A percentile compares a stretch with the other conserved stretches of the same genome.
Conservation (phyloP, 768 basidiomycete genomes). For the Floccularia luteovirens region DNA sequence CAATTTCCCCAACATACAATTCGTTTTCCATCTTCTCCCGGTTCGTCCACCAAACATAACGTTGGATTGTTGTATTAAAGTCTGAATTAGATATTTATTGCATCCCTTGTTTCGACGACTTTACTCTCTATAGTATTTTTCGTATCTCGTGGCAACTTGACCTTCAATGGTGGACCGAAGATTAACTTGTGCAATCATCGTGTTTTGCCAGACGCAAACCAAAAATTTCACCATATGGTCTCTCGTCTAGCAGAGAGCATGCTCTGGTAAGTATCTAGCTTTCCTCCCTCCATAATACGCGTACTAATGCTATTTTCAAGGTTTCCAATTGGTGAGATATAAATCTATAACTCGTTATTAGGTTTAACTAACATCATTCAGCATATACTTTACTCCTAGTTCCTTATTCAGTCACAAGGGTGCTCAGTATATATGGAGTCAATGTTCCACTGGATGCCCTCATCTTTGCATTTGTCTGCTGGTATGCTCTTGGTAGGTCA, state of each 20-base stretch:
- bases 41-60: constrained; percentile 25
- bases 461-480: constrained; percentile 44
- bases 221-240: no score
- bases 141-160: constrained; percentile 49
- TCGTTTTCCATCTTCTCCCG: constrained; percentile 55
- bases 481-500: constrained; percentile 46
- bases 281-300: constrained; percentile 1
- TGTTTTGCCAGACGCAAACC: no score
- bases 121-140: constrained; percentile 59
- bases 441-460: constrained; percentile 34
- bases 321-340: constrained; percentile 49
- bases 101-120: constrained; percentile 44
- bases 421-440: constrained; percentile 41
- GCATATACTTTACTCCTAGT: constrained; percentile 54
- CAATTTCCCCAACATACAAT: constrained; percentile 31
- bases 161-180: constrained; percentile 41
- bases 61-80: not conserved
- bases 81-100: constrained; percentile 43
- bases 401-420: constrained; percentile 47
- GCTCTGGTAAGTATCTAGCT: constrained; percentile 61
- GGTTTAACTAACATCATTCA: constrained; percentile 15
- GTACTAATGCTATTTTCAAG: constrained; percentile 20
- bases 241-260: constrained; percentile 56
- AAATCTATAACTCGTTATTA: not conserved
- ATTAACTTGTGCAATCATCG: no score